Evolutionary conservation across 2,329 filamentous ascomycete species (phyloP).

Genomic region (Ophiostoma populinum): DNA sequence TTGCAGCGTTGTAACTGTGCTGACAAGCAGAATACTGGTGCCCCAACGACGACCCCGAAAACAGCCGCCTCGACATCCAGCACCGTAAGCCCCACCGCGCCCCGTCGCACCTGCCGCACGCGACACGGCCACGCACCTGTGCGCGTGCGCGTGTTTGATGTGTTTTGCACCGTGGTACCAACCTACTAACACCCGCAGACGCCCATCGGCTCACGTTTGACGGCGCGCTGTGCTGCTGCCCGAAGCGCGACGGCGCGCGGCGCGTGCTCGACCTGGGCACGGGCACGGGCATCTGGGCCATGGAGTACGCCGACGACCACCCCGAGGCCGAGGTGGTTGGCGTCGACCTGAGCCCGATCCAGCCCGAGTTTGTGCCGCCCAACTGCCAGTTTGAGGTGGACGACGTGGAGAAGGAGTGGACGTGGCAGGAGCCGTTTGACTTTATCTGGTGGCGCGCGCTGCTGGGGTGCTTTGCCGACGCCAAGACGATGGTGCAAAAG

Average conservation of each 20-base stretch:
- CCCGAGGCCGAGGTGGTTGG: conserved; percentile 12
- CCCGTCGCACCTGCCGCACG: neutral
- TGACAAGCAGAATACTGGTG: conserved; percentile 11
- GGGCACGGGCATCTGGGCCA: conserved; percentile 12
- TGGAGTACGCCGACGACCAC: conserved; percentile 12
- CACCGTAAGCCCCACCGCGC: conserved; percentile 4
- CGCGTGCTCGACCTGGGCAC: conserved; percentile 12
- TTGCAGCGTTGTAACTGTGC: neutral
- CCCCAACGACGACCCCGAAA: conserved; percentile 10
- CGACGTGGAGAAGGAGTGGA: conserved; percentile 13
- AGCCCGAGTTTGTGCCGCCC: conserved; percentile 10
- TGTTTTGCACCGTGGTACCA: no score
- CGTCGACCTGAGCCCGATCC: conserved; percentile 13
- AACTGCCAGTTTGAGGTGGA: conserved; percentile 12
- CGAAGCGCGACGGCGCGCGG: conserved; percentile 9
- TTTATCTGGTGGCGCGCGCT: conserved; percentile 12
- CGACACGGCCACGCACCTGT: neutral
- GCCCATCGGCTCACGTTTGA: conserved; percentile 9
- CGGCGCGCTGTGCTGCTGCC: conserved; percentile 9
- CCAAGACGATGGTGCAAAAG: conserved; percentile 9
- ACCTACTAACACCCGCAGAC: conserved; percentile 1
- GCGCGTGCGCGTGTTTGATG: no score
- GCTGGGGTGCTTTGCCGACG: conserved; percentile 11
- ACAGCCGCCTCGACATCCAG: conserved; percentile 9
- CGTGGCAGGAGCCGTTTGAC: conserved; percentile 11